Base-by-base conservation (phyloP, 108 stramenopile genomes). In the Cylindrotheca fusiformis region DNA sequence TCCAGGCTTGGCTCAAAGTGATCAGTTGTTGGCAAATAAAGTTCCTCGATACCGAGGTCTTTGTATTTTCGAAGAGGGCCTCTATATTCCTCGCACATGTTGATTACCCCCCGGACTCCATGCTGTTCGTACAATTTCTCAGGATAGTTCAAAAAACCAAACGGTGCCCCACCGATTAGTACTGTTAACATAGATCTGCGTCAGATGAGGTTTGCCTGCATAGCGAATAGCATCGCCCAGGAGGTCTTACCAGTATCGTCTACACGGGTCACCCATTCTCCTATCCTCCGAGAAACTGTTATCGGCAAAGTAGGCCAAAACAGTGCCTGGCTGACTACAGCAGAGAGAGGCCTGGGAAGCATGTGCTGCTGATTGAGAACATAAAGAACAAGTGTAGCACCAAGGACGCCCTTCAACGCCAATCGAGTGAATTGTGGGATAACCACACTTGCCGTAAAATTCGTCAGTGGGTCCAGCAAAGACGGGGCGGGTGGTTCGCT, bases 251-350 rank as follows among this genome's bases (percentile, higher is more conserved):
- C 36, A 57, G 84, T 77, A 60, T 87, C 80, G 33, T 93, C 91
- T 20, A 93, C 74, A 22, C 49, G 57, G 0, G 86, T 90, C 1
- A 72, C 76, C 91, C 91, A 93, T 71, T 81, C 76, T 25, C 84
- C 86, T 19, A 88, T 65, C 44, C 87, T 67, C 50, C 75, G 70
- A 2, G 77, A 78, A 14, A 82, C 74, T 17, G 91, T 90, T 21
- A 93, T 87, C 1, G 91, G 91, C 17, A 93, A 50, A 18, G 91
- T 89, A 27, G 91, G 91, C 82, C 86, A 93, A 61, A 93, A 93
- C 2, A 93, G 47, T 18, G 69, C 57, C 33, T 66, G 66, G 48
- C 84, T 86, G 17, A 89, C 88, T 47, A 86, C 60, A 21, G 62
- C 65, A 0, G 82, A 78, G 19, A 93, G 52, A 1, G 84, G 82